A percentile compares a stretch with the other conserved stretches of the same genome.
Conservation (phyloP, 768 basidiomycete genomes). For the Lanmaoa rubissima region DNA sequence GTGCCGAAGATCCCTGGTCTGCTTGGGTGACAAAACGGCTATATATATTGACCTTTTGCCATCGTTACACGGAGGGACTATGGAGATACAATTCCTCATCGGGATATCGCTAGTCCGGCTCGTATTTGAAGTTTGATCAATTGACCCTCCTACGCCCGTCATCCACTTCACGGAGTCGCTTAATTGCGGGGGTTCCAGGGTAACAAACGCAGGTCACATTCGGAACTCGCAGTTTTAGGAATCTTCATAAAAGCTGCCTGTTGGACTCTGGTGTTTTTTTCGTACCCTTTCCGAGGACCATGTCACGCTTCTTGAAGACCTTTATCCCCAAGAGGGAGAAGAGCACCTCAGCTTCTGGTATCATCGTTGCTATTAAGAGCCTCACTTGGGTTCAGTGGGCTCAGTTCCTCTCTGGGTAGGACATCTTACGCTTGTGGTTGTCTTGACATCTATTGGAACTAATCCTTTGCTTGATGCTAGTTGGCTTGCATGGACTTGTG, state of each 20-base stretch:
- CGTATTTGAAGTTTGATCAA: neutral
- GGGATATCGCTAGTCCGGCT: neutral
- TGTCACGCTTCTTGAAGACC: constrained; percentile 41
- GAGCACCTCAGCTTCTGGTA: constrained; percentile 32
- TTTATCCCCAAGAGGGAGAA: constrained; percentile 50
- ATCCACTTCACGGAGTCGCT: neutral
- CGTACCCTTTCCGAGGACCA: neutral
- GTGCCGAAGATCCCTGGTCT: constrained; percentile 1
- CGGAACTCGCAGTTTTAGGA: constrained; percentile 2
- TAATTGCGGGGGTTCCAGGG: neutral
- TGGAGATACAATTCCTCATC: neutral
- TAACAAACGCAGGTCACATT: neutral
- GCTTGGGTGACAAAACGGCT: neutral
- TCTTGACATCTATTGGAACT: neutral
- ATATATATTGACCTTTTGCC: neutral
- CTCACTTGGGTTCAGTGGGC: constrained; percentile 58
- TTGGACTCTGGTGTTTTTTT: neutral
- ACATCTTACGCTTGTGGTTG: neutral
- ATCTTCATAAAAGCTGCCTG: constrained; percentile 15
- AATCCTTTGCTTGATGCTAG: constrained; percentile 30
- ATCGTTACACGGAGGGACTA: neutral
- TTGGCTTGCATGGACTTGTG: constrained; percentile 87
- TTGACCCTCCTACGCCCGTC: neutral
- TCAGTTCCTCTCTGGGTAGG: constrained; percentile 56
- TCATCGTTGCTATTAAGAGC: constrained; percentile 42